Evolutionary conservation across 164 flowering plant genomes (phyloP).

Genomic region (Tinospora cordifolia): DNA sequence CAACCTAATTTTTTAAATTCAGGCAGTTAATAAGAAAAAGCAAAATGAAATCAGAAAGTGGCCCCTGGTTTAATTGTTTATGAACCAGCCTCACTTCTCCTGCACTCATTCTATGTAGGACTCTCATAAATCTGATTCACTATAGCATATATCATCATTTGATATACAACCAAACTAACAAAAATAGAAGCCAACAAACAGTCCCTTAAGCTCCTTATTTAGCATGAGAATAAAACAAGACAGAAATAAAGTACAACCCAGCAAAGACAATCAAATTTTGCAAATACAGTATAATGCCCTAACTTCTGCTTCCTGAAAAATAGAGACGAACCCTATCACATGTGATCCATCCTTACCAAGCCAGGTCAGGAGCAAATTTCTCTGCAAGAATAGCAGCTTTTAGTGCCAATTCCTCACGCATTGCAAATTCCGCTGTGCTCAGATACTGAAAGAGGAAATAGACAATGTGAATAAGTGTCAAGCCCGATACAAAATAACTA

Average conservation of each 20-base stretch:
- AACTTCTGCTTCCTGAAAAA: not conserved
- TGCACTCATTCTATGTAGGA: too few species aligned
- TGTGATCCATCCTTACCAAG: conserved; percentile 48
- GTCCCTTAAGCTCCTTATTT: not conserved
- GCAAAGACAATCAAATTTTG: not conserved
- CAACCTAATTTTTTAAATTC: too few species aligned
- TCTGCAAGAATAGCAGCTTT: conserved; percentile 99
- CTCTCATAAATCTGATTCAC: too few species aligned
- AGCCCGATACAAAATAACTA: not conserved
- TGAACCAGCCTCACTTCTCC: too few species aligned
- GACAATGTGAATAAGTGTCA: conserved; percentile 6
- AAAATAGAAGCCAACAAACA: not conserved
- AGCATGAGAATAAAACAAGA: not conserved
- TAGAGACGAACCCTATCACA: not conserved
- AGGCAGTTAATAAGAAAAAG: too few species aligned
- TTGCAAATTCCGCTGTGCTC: conserved; percentile 90
- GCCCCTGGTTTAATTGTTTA: too few species aligned
- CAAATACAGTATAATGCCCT: not conserved
- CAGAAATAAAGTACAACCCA: not conserved
- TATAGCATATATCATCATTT: too few species aligned
- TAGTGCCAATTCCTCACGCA: conserved; percentile 96
- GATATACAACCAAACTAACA: too few species aligned
- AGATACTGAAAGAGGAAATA: conserved; percentile 64
- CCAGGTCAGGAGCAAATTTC: conserved; percentile 96
- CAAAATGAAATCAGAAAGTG: too few species aligned